phyloP scores from a whole-genome alignment of 2,329 filamentous ascomycete genomes.

The Alternaria postmessia region DNA sequence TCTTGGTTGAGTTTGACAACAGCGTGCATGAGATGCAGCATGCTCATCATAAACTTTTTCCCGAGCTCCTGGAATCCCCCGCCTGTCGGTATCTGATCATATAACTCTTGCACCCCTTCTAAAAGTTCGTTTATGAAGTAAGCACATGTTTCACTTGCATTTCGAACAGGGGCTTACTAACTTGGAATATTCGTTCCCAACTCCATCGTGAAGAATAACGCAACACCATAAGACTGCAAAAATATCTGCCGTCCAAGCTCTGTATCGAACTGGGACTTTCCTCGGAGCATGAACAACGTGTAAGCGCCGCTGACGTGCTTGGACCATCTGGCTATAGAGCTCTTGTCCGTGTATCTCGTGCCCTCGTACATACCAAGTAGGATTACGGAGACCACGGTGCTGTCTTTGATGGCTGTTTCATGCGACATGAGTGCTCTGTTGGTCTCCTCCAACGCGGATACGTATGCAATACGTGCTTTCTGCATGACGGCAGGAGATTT shows the following conservation, averaged over 20 bases:
- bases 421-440: slow-evolving; percentile 32
- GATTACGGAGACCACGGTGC: slow-evolving; percentile 41
- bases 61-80: slow-evolving; percentile 11
- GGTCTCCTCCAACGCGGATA: slow-evolving; percentile 32
- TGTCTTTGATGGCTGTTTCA: slow-evolving; percentile 32
- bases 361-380: slow-evolving; percentile 48
- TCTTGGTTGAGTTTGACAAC: slow-evolving; percentile 34
- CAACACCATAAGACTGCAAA: slow-evolving; percentile 39
- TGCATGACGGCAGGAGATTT: slow-evolving; percentile 34
- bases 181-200: slow-evolving; percentile 13
- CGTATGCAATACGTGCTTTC: slow-evolving; percentile 37
- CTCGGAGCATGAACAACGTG: slow-evolving; percentile 43
- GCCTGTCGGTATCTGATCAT: slow-evolving; percentile 15
- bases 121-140: slow-evolving; percentile 15
- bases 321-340: slow-evolving; percentile 42
- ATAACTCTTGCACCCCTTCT: slow-evolving; percentile 32
- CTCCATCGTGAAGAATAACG: slow-evolving; percentile 35
- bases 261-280: slow-evolving; percentile 33
- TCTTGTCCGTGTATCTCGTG: slow-evolving; percentile 35
- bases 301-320: slow-evolving; percentile 46
- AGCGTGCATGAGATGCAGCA: slow-evolving; percentile 31
- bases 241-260: slow-evolving; percentile 36
- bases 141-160: not conserved
- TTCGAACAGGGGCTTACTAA: not conserved
- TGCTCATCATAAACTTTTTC: slow-evolving; percentile 29